These are phyloP conservation scores for Priceomyces haplophilus DNA, from an alignment of 805 yeast species.

Conservation along the genomic window DNA sequence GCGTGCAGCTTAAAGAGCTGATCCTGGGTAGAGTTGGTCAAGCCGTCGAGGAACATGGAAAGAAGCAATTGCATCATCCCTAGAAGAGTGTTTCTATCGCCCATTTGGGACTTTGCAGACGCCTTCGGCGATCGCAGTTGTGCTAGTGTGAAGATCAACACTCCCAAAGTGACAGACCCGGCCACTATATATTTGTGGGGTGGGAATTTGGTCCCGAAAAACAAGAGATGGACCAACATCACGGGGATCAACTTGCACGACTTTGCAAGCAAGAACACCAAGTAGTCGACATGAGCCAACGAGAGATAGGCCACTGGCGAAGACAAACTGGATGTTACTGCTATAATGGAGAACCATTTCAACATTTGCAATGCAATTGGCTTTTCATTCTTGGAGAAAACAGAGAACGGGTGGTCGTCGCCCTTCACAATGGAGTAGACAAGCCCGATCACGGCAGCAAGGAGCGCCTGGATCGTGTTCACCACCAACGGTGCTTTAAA, in stretches of 20 bases:
- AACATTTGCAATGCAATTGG: conserved; percentile 16
- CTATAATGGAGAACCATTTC: conserved; percentile 47
- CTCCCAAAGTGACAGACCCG: conserved; percentile 75
- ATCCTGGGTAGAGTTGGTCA: conserved; percentile 93
- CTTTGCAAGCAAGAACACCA: conserved; percentile 82
- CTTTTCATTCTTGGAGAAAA: conserved; percentile 31
- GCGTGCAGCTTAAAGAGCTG: conserved; percentile 56
- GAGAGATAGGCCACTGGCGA: conserved; percentile 82
- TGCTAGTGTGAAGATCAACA: conserved; percentile 67
- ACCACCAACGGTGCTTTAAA: conserved; percentile 81
- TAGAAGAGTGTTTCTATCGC: conserved; percentile 41
- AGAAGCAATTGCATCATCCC: conserved; percentile 60
- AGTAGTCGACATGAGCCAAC: conserved; percentile 77
- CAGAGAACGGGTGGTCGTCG: conserved; percentile 22
- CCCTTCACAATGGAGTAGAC: conserved; percentile 46
- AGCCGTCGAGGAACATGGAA: conserved; percentile 81
- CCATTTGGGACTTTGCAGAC: conserved; percentile 21
- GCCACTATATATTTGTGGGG: conserved; percentile 77
- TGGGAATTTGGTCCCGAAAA: conserved; percentile 74
- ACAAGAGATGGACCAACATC: conserved; percentile 72
- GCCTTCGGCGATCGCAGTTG: conserved; percentile 28
- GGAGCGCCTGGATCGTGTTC: conserved; percentile 67
- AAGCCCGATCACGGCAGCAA: conserved; percentile 70
- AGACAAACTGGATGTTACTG: conserved; percentile 74
- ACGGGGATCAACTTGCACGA: conserved; percentile 94